Evolutionary conservation across 768 basidiomycete genomes (phyloP).

Genomic region (Infundibulicybe gibba): DNA sequence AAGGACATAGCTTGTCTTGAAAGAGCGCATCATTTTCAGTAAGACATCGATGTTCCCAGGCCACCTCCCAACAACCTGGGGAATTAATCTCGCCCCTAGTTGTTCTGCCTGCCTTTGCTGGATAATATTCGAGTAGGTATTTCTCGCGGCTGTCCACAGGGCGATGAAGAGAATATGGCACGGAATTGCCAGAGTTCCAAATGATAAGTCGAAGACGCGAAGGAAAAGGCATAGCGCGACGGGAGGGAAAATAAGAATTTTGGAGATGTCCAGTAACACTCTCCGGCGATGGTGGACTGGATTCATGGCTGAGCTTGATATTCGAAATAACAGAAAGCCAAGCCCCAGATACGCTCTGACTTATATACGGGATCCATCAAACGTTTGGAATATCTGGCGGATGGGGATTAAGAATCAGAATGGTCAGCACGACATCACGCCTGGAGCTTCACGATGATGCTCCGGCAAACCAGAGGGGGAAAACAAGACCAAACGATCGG

Average conservation of each 20-base stretch:
- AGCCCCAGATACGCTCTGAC: background rate
- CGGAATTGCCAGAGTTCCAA: constrained; percentile 34
- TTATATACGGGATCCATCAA: constrained; percentile 11
- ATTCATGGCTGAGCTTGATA: constrained; percentile 22
- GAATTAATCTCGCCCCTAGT: constrained; percentile 50
- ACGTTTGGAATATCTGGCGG: background rate
- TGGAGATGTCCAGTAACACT: constrained; percentile 45
- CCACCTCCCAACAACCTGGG: constrained; percentile 64
- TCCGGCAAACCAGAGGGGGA: no score
- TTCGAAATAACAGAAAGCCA: no score
- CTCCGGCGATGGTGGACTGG: constrained; percentile 46
- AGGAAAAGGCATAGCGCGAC: constrained; percentile 16
- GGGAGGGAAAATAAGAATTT: constrained; percentile 31
- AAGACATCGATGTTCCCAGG: constrained; percentile 77
- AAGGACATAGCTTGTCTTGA: constrained; percentile 56
- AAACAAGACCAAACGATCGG: no score
- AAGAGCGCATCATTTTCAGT: constrained; percentile 48
- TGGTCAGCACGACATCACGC: no score
- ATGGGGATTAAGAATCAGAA: background rate
- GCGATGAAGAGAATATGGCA: constrained; percentile 38
- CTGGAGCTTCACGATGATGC: no score
- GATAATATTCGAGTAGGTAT: constrained; percentile 25
- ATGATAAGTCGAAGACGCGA: constrained; percentile 12
- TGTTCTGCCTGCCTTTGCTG: constrained; percentile 42
- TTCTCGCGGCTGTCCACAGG: constrained; percentile 31